Percentiles rank a stretch among this genome's conserved stretches.
These are phyloP conservation scores for Monosporascus sp. DNA, from an alignment of 2,329 filamentous ascomycete species.

Conservation along the genomic window DNA sequence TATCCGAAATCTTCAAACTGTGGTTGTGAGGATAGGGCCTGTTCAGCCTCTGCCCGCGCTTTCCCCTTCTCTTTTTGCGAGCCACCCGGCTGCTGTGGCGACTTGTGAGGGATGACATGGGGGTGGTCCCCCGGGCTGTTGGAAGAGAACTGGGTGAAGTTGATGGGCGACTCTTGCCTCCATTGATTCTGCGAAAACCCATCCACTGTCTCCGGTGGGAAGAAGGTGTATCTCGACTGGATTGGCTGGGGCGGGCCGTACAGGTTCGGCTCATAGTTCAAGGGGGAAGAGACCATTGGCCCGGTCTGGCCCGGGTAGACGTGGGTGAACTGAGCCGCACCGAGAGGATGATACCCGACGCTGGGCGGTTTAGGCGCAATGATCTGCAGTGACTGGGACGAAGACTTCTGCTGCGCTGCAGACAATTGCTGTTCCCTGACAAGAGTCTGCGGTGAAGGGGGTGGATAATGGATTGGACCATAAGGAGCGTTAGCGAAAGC, in stretches of 20 bases:
- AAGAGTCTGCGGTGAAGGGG: slow-evolving; percentile 39
- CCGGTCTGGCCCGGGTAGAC: slow-evolving; percentile 28
- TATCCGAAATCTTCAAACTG: slow-evolving; percentile 32
- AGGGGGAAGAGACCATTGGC: slow-evolving; percentile 17
- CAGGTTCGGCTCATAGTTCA: slow-evolving; percentile 18
- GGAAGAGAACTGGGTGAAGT: slow-evolving; percentile 19
- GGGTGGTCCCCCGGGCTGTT: slow-evolving; percentile 8
- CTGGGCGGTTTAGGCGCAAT: slow-evolving; percentile 49
- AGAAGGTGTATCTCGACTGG: slow-evolving; percentile 23
- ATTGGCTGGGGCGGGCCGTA: slow-evolving; percentile 15
- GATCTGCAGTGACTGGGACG: slow-evolving; percentile 34
- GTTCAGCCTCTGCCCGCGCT: slow-evolving; percentile 11
- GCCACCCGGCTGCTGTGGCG: slow-evolving; percentile 7
- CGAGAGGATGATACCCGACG: slow-evolving; percentile 27
- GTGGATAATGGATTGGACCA: slow-evolving; percentile 40
- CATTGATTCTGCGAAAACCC: slow-evolving; percentile 21
- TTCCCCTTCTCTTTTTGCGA: slow-evolving; percentile 13
- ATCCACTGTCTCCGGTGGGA: slow-evolving; percentile 24
- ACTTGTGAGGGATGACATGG: slow-evolving; percentile 8
- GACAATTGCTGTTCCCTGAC: slow-evolving; percentile 39
- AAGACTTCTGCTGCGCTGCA: slow-evolving; percentile 33
- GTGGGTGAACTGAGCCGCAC: slow-evolving; percentile 22
- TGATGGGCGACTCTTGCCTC: slow-evolving; percentile 15
- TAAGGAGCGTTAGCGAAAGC: slow-evolving; percentile 46
- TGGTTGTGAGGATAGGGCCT: slow-evolving; percentile 1